Evolutionary conservation across 768 basidiomycete genomes (phyloP), one percentile per base, ranked within the genome.

Genomic region (Kwoniella bestiolae): DNA sequence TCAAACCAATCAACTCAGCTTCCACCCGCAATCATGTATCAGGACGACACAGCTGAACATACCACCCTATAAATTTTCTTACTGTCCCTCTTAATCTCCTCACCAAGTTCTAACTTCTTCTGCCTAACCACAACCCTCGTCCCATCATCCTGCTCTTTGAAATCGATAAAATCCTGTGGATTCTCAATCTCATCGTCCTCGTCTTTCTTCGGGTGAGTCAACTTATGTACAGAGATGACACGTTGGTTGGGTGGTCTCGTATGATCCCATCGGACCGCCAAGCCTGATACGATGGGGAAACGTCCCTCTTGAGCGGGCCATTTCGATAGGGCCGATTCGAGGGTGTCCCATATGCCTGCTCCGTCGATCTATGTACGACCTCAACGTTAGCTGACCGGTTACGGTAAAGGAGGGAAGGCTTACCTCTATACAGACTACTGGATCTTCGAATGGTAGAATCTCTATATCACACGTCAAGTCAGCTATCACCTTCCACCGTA

Each of bases 281-380:
- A 85, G 18, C 93, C 93, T 25, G 92, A 90, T 38, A 95, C 84
- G 12, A 92, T 85, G 0, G 93, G 92, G 81, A 96, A 96, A 12
- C 93, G 91, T 23, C 93, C 93, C 85, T 94, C 93, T 80, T 93
- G 92, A 18, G 91, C 89, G 6, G 93, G 93, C 86, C 90, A 94
- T 57, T 86, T 90, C 63, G 83, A 83, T 5, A 96, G 82, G 5
- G 87, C 86, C 11, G 84, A 83, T 75, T 96, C 93, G 35, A 95
- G 69, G 0, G 89, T 87, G 45, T 87, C 87, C 91, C 91, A 94
- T 47, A 95, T 84, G 0, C 87, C 83, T 69, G 85, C 84, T 1
- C 93, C 92, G 68, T 91, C 78, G 16, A 80, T 76, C 78, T 80
- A 51, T n/a, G 28, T 34, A 44, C 28, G 44, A 41, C 29, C 2